Percentiles rank a stretch among this genome's conserved stretches.
Evolutionary conservation across 1,139 yeast genomes (phyloP).

Genomic region (Lodderomyces metapsilosis): DNA sequence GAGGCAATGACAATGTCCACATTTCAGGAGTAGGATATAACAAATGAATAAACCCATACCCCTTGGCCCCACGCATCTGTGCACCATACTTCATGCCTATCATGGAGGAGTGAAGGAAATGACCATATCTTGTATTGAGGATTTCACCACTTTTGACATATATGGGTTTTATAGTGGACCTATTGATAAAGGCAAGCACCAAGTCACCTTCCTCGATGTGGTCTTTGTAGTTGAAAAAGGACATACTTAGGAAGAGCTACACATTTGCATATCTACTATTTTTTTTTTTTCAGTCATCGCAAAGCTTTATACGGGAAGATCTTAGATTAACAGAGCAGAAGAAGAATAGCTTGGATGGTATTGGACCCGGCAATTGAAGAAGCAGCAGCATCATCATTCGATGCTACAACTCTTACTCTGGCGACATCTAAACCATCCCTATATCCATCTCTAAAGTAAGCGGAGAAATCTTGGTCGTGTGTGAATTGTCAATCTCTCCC

Average conservation of each 20-base stretch:
- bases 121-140: conserved; percentile 85
- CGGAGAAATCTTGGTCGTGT: background rate
- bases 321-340: no score
- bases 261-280: no score
- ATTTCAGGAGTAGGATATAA: conserved; percentile 92
- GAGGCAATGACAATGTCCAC: conserved; percentile 94
- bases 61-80: conserved; percentile 77
- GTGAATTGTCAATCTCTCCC: background rate
- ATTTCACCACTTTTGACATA: conserved; percentile 55
- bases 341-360: no score
- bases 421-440: no score
- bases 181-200: conserved; percentile 79
- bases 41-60: conserved; percentile 84
- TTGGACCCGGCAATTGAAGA: no score
- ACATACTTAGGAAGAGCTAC: conserved; percentile 23
- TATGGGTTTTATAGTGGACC: conserved; percentile 78
- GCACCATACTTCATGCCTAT: conserved; percentile 81
- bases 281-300: conserved; percentile 4
- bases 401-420: no score
- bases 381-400: no score
- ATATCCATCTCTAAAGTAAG: no score
- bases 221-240: conserved; percentile 52
- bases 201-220: conserved; percentile 78
- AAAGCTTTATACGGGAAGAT: no score
- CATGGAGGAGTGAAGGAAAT: conserved; percentile 79